Evolutionary conservation across 2,329 filamentous ascomycete species (phyloP).

Genomic region (Geoglossum cookeanum): DNA sequence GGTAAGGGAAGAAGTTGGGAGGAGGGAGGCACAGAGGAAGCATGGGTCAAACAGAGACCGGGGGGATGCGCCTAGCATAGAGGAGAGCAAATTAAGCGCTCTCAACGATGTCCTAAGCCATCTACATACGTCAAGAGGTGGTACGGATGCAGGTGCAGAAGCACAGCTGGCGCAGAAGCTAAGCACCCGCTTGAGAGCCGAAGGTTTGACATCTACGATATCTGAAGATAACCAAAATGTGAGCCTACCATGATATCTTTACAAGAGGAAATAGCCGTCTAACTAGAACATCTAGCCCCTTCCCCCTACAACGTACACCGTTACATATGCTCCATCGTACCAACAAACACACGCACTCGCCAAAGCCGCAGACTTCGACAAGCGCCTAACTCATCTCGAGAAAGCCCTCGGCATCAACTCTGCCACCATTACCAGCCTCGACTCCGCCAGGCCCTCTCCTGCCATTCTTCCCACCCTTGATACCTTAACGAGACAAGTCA

Average conservation of each 20-base stretch:
- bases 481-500: conserved; percentile 61
- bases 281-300: background rate
- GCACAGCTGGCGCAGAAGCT: conserved; percentile 14
- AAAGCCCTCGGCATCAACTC: conserved; percentile 61
- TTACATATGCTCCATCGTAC: conserved; percentile 44
- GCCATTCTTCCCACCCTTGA: conserved; percentile 72
- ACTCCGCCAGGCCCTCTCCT: conserved; percentile 26
- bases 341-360: conserved; percentile 52
- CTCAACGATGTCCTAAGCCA: conserved; percentile 1
- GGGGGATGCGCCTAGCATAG: background rate
- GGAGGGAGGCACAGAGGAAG: conserved; percentile 13
- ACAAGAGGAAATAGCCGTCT: background rate
- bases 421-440: conserved; percentile 43
- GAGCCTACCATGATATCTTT: background rate
- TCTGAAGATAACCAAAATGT: background rate
- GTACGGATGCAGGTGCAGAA: conserved; percentile 13
- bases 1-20: conserved; percentile 33
- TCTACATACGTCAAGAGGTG: background rate
- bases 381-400: conserved; percentile 60
- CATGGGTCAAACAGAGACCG: background rate
- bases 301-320: conserved; percentile 32
- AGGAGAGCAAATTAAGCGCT: background rate
- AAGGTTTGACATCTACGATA: conserved; percentile 11
- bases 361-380: conserved; percentile 75
- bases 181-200: conserved; percentile 1